Evolutionary conservation across 306 rosid species (phyloP).

Genomic region (Cucumis melo): DNA sequence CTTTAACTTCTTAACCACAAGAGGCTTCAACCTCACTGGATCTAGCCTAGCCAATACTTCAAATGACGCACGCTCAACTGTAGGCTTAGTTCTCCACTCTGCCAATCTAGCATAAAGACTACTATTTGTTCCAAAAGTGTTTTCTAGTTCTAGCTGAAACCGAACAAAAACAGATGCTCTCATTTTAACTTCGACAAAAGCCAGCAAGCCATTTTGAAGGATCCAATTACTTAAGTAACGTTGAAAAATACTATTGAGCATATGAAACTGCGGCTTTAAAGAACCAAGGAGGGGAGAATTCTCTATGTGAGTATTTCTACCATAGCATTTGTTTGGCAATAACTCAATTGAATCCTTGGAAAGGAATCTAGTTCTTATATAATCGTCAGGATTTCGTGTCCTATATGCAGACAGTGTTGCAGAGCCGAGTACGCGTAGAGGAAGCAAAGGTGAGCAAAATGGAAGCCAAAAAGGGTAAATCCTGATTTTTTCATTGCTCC

Average conservation of each 20-base stretch:
- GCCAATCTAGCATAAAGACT: conserved; percentile 16
- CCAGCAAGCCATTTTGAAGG: conserved; percentile 21
- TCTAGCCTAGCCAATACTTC: conserved; percentile 54
- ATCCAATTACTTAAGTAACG: conserved; percentile 36
- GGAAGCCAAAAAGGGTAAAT: conserved; percentile 44
- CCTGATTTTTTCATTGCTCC: conserved; percentile 18
- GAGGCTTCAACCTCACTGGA: conserved; percentile 31
- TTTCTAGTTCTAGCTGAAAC: conserved; percentile 61
- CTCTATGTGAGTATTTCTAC: conserved; percentile 19
- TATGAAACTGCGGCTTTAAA: conserved; percentile 29
- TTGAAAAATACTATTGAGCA: conserved; percentile 45
- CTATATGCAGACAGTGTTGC: conserved; percentile 51
- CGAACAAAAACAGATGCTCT: conserved; percentile 41
- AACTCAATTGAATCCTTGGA: conserved; percentile 58
- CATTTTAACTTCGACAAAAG: conserved; percentile 52
- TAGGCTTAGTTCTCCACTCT: conserved; percentile 69
- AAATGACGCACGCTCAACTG: conserved; percentile 43
- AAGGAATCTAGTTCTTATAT: conserved; percentile 25
- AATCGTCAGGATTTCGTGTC: conserved; percentile 36
- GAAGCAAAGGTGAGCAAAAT: conserved; percentile 45
- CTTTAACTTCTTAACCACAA: conserved; percentile 36
- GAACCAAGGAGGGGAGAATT: conserved; percentile 44
- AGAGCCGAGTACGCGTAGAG: conserved; percentile 48
- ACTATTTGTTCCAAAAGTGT: conserved; percentile 18
- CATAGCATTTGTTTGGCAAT: conserved; percentile 70